These are phyloP conservation scores for Hura crepitans DNA, from an alignment of 441 rosid species.

Conservation along the genomic window DNA sequence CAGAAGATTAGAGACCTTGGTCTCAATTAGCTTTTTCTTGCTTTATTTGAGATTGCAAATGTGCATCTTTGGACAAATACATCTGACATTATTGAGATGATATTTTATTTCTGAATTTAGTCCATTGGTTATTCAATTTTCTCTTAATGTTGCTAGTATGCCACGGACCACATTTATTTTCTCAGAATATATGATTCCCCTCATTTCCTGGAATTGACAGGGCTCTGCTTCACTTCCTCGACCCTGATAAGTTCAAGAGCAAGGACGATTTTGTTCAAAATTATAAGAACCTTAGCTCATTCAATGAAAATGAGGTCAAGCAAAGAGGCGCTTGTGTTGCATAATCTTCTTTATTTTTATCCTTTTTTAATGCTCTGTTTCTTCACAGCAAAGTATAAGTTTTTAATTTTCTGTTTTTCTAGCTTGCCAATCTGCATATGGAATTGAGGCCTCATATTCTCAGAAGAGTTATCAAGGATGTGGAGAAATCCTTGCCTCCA, in stretches of 20 bases:
- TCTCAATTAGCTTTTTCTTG: too few species aligned
- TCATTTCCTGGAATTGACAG: slow-evolving; percentile 33
- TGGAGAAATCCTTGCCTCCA: slow-evolving; percentile 98
- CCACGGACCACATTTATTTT: neutral
- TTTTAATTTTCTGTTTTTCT: slow-evolving; percentile 10
- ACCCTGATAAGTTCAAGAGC: slow-evolving; percentile 79
- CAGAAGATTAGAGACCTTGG: too few species aligned
- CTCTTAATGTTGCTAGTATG: too few species aligned
- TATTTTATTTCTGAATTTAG: too few species aligned
- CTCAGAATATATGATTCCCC: neutral
- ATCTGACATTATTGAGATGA: too few species aligned
- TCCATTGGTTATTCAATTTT: too few species aligned
- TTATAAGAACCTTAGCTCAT: slow-evolving; percentile 96
- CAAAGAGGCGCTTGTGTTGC: neutral
- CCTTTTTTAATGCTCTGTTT: neutral
- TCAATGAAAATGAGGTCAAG: slow-evolving; percentile 92
- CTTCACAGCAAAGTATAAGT: neutral
- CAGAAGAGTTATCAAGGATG: slow-evolving; percentile 98
- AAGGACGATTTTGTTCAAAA: slow-evolving; percentile 97
- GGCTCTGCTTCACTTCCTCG: slow-evolving; percentile 99
- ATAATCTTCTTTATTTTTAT: neutral
- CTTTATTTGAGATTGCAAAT: too few species aligned
- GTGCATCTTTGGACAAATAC: too few species aligned
- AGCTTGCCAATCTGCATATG: slow-evolving; percentile 98
- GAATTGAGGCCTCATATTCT: slow-evolving; percentile 99